phyloP scores from a whole-genome alignment of 2,329 filamentous ascomycete species.

The Trichoderma pleuroti region DNA sequence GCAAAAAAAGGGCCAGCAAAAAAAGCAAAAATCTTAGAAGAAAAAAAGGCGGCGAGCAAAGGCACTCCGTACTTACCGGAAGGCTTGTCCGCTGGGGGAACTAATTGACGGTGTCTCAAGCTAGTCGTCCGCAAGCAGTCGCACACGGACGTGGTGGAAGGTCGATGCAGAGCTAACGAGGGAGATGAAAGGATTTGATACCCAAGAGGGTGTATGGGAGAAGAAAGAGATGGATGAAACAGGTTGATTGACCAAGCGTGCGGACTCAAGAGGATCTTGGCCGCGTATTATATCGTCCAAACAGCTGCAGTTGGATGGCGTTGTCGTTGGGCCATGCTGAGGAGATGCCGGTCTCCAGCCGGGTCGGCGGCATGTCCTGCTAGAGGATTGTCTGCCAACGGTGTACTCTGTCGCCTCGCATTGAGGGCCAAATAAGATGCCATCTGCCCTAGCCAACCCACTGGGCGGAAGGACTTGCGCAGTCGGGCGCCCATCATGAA shows the following conservation, averaged over 20 bases:
- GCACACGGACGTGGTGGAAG: neutral
- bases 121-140: neutral
- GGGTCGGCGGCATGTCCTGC: neutral
- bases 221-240: neutral
- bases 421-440: neutral
- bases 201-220: neutral
- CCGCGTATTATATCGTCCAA: conserved; percentile 5
- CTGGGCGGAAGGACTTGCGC: neutral
- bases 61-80: conserved; percentile 4
- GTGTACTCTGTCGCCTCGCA: neutral
- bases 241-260: neutral
- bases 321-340: conserved; percentile 9
- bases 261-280: neutral
- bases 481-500: neutral
- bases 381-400: neutral
- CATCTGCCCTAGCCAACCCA: neutral
- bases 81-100: neutral
- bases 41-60: neutral
- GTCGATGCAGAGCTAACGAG: neutral
- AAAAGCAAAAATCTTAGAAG: neutral
- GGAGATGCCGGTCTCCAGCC: neutral
- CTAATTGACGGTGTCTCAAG: neutral
- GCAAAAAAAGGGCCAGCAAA: neutral
- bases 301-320: conserved; percentile 1
- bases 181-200: neutral